Percentiles rank a stretch among this genome's conserved stretches.
Conservation (phyloP, 352 stramenopile species). For the Aphanomyces astaci region DNA sequence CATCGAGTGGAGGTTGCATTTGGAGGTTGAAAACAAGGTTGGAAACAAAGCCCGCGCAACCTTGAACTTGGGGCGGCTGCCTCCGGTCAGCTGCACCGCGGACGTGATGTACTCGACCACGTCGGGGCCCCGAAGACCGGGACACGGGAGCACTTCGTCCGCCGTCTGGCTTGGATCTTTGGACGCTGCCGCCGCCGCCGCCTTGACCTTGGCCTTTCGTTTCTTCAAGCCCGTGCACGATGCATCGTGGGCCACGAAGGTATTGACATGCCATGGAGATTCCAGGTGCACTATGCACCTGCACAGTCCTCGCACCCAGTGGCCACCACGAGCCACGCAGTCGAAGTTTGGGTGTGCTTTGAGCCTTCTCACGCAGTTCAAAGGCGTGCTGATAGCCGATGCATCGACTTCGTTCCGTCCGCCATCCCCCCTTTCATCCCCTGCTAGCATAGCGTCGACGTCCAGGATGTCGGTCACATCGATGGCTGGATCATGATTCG, state of each 20-base stretch:
- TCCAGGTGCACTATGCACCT: constrained; percentile 47
- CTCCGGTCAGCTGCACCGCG: constrained; percentile 55
- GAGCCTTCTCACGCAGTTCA: constrained; percentile 26
- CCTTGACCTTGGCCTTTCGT: background rate
- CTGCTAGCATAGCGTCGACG: background rate
- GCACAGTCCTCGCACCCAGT: constrained; percentile 61
- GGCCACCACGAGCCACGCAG: constrained; percentile 53
- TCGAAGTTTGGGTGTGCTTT: constrained; percentile 41
- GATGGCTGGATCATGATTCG: background rate
- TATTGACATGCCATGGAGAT: constrained; percentile 42
- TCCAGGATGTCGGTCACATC: background rate
- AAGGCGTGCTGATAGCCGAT: background rate
- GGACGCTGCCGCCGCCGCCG: background rate
- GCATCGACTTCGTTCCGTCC: background rate
- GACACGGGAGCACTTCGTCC: constrained; percentile 40
- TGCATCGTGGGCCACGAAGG: constrained; percentile 50
- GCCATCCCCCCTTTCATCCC: too few species aligned
- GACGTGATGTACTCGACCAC: constrained; percentile 46
- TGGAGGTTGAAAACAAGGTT: constrained; percentile 38
- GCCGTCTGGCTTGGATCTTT: background rate
- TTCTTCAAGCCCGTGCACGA: background rate
- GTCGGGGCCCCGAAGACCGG: constrained; percentile 50
- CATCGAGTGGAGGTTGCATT: constrained; percentile 10
- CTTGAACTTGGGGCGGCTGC: constrained; percentile 46
- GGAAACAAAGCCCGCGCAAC: constrained; percentile 69